These are phyloP conservation scores for Calcarisporium arbuscula DNA, from an alignment of 2,329 filamentous ascomycete genomes.

Conservation along the genomic window DNA sequence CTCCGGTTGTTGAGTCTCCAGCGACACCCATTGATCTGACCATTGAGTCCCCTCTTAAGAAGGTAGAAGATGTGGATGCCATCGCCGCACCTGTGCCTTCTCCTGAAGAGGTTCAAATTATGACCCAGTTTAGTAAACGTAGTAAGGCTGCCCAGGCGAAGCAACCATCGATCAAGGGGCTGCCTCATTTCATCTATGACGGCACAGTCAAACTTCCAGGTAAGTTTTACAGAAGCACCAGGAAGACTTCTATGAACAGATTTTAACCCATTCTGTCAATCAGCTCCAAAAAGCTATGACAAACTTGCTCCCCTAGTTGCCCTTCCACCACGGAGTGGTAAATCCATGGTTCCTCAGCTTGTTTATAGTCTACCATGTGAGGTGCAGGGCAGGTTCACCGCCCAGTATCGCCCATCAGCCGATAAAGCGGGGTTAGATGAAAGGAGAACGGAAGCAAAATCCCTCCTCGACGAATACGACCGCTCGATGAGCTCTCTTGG, in stretches of 20 bases:
- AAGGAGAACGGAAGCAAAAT: slow-evolving; percentile 32
- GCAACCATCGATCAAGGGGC: slow-evolving; percentile 31
- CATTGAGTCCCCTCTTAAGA: slow-evolving; percentile 21
- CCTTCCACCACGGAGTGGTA: slow-evolving; percentile 31
- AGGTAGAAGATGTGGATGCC: slow-evolving; percentile 26
- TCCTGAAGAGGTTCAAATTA: slow-evolving; percentile 26
- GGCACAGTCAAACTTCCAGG: slow-evolving; percentile 34
- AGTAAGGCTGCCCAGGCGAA: slow-evolving; percentile 29
- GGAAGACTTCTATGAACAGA: background rate
- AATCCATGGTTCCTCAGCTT: slow-evolving; percentile 31
- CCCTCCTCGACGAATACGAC: slow-evolving; percentile 34
- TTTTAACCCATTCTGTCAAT: background rate
- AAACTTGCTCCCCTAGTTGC: slow-evolving; percentile 38
- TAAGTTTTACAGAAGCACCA: slow-evolving; percentile 11
- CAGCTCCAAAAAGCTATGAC: slow-evolving; percentile 37
- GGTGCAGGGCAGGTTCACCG: slow-evolving; percentile 36
- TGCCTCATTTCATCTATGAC: slow-evolving; percentile 30
- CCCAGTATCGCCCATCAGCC: slow-evolving; percentile 31
- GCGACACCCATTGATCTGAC: slow-evolving; percentile 20
- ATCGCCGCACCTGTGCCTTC: slow-evolving; percentile 24
- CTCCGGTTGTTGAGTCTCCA: slow-evolving; percentile 19
- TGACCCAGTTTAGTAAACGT: slow-evolving; percentile 33
- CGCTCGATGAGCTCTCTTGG: slow-evolving; percentile 34
- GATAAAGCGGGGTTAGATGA: slow-evolving; percentile 35
- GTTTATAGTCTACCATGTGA: slow-evolving; percentile 35